phyloP scores from a whole-genome alignment of 768 basidiomycete species.

The Daedaleopsis nitida region DNA sequence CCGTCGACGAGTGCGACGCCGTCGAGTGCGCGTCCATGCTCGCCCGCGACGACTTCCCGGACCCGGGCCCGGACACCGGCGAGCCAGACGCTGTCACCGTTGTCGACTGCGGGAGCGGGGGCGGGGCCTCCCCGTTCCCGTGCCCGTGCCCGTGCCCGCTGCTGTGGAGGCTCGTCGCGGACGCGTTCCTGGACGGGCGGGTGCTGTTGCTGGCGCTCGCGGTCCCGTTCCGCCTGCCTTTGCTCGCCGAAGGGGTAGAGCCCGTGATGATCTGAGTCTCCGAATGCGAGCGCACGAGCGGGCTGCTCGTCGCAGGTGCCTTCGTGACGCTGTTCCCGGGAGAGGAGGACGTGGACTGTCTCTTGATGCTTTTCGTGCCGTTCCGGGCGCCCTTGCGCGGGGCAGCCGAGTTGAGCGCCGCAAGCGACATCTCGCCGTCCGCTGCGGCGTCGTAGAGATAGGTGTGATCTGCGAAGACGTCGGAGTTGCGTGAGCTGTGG shows the following conservation, averaged over 20 bases:
- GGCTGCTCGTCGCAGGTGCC: neutral
- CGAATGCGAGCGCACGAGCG: neutral
- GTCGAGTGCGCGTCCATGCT: neutral
- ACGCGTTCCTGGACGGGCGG: neutral
- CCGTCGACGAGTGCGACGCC: neutral
- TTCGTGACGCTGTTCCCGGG: neutral
- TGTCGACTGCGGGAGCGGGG: neutral
- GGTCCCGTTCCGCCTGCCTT: neutral
- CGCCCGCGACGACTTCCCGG: neutral
- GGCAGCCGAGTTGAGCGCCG: neutral
- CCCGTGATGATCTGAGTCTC: neutral
- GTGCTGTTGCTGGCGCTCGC: neutral
- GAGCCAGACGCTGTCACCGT: neutral
- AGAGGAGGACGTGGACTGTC: neutral
- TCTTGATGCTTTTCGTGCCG: neutral
- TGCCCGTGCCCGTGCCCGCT: neutral
- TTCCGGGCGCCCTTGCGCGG: neutral
- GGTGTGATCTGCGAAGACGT: neutral
- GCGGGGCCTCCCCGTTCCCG: neutral
- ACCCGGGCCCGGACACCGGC: neutral
- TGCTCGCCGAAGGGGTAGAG: too few species aligned
- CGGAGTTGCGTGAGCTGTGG: neutral
- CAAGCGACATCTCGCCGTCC: constrained; percentile 5
- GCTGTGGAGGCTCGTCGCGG: neutral
- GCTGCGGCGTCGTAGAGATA: neutral